phyloP scores from a whole-genome alignment of 1,284 basidiomycete genomes.

The Rhodotorula sp. region DNA sequence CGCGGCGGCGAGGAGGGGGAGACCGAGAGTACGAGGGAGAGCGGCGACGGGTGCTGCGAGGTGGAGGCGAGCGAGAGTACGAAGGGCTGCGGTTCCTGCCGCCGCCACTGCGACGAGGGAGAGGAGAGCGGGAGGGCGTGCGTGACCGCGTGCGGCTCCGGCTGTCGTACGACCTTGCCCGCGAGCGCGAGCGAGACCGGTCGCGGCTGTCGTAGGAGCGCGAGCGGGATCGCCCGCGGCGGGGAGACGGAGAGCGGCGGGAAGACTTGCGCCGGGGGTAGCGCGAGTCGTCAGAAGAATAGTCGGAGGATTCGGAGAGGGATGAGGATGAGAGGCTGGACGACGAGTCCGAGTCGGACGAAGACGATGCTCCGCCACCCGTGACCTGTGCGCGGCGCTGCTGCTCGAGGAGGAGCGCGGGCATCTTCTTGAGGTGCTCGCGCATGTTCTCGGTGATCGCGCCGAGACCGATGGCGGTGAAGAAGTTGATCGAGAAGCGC shows the following conservation, averaged over 20 bases:
- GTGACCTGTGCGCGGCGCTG: conserved; percentile 63
- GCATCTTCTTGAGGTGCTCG: conserved; percentile 80
- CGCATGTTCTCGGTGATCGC: conserved; percentile 92
- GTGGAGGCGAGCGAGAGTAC: conserved; percentile 42
- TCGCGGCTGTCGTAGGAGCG: conserved; percentile 12
- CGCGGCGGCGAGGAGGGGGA: conserved; percentile 33
- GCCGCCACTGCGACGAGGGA: conserved; percentile 22
- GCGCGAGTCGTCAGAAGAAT: conserved; percentile 41
- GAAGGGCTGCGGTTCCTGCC: conserved; percentile 45
- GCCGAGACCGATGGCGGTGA: conserved; percentile 86
- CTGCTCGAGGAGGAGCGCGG: conserved; percentile 54
- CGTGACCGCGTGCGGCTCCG: conserved; percentile 45
- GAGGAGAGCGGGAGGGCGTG: conserved; percentile 38
- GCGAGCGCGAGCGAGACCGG: not conserved
- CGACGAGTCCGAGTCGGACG: conserved; percentile 66
- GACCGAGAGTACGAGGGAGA: conserved; percentile 8
- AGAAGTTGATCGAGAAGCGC: conserved; percentile 86
- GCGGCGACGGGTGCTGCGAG: conserved; percentile 15
- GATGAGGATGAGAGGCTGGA: conserved; percentile 55
- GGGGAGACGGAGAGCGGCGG: conserved; percentile 33
- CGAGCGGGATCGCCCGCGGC: conserved; percentile 23
- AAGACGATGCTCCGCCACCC: conserved; percentile 56
- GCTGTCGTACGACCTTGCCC: conserved; percentile 40
- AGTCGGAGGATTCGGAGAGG: conserved; percentile 51
- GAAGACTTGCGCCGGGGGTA: conserved; percentile 16